Base-by-base conservation (phyloP, 169 alveolate species). In the Toxoplasma gondii region DNA sequence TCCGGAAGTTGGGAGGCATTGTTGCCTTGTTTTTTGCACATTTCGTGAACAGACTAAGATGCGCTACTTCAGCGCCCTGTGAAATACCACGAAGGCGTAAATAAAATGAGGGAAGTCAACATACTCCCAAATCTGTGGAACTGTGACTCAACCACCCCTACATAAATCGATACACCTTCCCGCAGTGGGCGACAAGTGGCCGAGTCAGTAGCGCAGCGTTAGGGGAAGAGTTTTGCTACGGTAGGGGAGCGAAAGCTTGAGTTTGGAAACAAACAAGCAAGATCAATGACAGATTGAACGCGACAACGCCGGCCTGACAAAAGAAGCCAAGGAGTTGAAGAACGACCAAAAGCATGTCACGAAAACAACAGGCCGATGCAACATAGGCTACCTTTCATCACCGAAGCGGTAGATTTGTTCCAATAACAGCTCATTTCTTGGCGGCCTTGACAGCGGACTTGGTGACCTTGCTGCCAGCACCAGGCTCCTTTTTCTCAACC, bases 401-500 rank as follows among this genome's bases (percentile, higher is more conserved):
- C 34, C 34, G 5, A 64, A 4, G 29, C 27, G 78, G 78, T 29
- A 64, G 12, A 64, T 64, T 64, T 64, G 34, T 10, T 44, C 45
- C 7, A 0, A 34, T 0, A 78, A 39, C 87, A 34, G 34, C 87
- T 69, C 38, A 91, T 70, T 91, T 91, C 94, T 91, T 91, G 36
- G 94, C 58, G 36, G 95, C 95, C 92, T 94, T 94, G 67, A 41
- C 67, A 36, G 97, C 98, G 41, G 97, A 95, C 96, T 96, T 96
- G 94, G 98, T 96, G 92, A 96, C 96, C 95, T 97, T 97, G 94
- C 98, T 98, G 39, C 97, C 95, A 67, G 98, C 97, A 69, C 98
- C 98, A 31, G 98, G 97, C 64, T 99, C 99, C 97, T 98, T 98
- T 99, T 98, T 99, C 94, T 96, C 98, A 88, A 98, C 99, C 58